Conservation (phyloP, 2,329 filamentous ascomycete species). For the Tricladium varicosporioides region DNA sequence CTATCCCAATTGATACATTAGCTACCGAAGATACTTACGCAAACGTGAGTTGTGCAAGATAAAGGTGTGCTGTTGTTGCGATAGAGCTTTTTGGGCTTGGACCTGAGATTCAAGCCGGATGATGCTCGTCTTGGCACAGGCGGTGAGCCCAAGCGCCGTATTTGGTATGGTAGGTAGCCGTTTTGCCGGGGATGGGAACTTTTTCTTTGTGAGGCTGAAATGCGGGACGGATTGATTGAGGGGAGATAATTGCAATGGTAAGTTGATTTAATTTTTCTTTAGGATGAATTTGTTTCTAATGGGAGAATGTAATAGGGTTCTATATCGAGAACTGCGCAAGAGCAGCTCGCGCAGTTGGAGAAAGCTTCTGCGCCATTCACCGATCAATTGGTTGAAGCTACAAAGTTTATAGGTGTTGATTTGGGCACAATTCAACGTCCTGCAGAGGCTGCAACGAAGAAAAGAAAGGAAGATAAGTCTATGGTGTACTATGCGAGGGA, state of each 20-base stretch:
- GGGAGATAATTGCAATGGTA: conserved; percentile 16
- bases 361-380: conserved; percentile 35
- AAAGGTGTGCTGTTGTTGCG: neutral
- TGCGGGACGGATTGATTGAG: neutral
- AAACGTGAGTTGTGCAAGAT: conserved; percentile 4
- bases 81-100: conserved; percentile 3
- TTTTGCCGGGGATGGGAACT: conserved; percentile 12
- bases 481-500: conserved; percentile 43
- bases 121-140: neutral
- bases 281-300: neutral
- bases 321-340: conserved; percentile 32
- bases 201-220: conserved; percentile 2
- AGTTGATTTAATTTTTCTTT: neutral
- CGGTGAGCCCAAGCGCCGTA: conserved; percentile 1
- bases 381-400: conserved; percentile 35
- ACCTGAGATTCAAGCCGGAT: neutral
- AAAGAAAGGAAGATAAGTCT: conserved; percentile 1
- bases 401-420: conserved; percentile 32
- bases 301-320: conserved; percentile 22
- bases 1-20: neutral
- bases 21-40: conserved; percentile 8
- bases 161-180: conserved; percentile 4
- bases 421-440: conserved; percentile 23
- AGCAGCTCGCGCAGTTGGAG: conserved; percentile 32
- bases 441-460: conserved; percentile 1